Evolutionary conservation across 176 grass and related monocot species (phyloP).

Genomic region (Canna indica): DNA sequence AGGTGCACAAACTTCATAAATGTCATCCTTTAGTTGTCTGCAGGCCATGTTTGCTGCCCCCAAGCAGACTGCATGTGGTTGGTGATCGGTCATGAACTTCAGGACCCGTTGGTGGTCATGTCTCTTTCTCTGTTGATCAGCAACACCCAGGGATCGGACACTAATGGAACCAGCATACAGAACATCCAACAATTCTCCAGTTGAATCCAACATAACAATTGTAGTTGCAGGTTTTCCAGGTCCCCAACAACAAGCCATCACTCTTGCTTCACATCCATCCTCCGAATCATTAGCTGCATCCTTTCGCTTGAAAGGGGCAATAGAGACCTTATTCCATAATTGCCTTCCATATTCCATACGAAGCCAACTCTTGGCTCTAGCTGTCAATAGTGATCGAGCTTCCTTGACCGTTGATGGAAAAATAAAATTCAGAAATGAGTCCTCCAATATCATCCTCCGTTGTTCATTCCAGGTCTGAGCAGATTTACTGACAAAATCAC

Average conservation of each 20-base stretch:
- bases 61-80: slow-evolving; percentile 78
- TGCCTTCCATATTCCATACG: slow-evolving; percentile 76
- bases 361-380: slow-evolving; percentile 71
- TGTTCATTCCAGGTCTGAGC: slow-evolving; percentile 95
- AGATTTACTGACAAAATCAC: slow-evolving; percentile 89
- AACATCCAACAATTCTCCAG: slow-evolving; percentile 92
- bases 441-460: slow-evolving; percentile 90
- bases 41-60: slow-evolving; percentile 81
- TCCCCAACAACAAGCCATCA: slow-evolving; percentile 97
- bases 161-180: slow-evolving; percentile 87
- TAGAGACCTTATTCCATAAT: slow-evolving; percentile 68
- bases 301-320: slow-evolving; percentile 82
- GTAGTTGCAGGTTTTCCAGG: slow-evolving; percentile 91
- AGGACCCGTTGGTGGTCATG: slow-evolving; percentile 82
- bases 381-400: slow-evolving; percentile 49
- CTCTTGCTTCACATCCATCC: slow-evolving; percentile 65
- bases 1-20: slow-evolving; percentile 54
- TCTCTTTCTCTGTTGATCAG: slow-evolving; percentile 74
- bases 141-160: slow-evolving; percentile 67
- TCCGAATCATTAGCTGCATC: slow-evolving; percentile 50
- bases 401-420: slow-evolving; percentile 92
- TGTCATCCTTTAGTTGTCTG: slow-evolving; percentile 92
- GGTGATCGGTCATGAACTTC: slow-evolving; percentile 92
- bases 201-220: slow-evolving; percentile 85
- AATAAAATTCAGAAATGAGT: slow-evolving; percentile 72